These are phyloP conservation scores for Oryza glaberrima DNA, from an alignment of 176 grass and related monocot genomes.

Conservation along the genomic window DNA sequence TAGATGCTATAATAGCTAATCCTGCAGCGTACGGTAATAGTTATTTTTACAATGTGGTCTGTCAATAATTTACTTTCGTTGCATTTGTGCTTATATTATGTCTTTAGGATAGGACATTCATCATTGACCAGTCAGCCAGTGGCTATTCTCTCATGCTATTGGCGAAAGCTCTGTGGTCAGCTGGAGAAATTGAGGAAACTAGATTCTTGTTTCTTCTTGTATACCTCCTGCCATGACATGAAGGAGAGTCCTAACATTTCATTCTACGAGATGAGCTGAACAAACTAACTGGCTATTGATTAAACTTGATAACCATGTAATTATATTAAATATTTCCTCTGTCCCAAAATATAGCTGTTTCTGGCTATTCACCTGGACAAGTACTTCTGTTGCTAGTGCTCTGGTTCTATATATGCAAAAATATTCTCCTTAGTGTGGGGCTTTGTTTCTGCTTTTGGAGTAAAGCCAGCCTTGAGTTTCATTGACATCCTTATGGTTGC, in stretches of 20 bases:
- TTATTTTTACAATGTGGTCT: neutral
- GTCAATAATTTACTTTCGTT: neutral
- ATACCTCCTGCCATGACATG: too few relatives aligned
- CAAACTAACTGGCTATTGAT: too few relatives aligned
- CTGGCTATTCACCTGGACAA: too few relatives aligned
- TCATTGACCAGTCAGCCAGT: neutral
- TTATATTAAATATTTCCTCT: too few relatives aligned
- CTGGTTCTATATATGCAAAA: neutral
- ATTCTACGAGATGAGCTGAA: too few relatives aligned
- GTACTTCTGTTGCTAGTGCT: too few relatives aligned
- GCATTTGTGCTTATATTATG: neutral
- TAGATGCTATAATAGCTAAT: constrained; percentile 86
- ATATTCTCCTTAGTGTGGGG: neutral
- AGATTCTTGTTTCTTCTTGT: neutral
- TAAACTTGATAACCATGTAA: too few relatives aligned
- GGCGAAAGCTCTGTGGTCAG: neutral
- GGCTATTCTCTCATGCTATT: neutral
- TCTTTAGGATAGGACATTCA: neutral
- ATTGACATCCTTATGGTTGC: neutral
- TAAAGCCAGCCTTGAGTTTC: neutral
- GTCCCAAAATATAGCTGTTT: too few relatives aligned
- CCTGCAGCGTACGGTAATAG: constrained; percentile 75
- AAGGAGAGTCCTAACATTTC: too few relatives aligned
- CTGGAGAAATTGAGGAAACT: neutral
- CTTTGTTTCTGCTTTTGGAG: constrained; percentile 11